Evolutionary conservation across 2,329 filamentous ascomycete genomes (phyloP).

Genomic region (Orbilia quercus): DNA sequence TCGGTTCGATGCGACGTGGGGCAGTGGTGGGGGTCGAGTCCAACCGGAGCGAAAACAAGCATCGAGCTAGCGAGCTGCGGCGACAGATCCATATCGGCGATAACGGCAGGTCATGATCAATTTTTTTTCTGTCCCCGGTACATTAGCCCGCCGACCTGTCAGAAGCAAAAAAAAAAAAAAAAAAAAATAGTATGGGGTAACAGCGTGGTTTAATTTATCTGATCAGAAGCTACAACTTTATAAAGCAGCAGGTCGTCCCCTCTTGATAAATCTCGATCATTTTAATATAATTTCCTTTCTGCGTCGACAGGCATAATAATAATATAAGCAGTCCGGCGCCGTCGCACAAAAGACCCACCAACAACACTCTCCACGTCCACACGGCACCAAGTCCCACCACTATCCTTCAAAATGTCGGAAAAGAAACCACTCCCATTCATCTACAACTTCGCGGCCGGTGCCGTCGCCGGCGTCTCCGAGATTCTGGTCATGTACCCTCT

Average conservation of each 20-base stretch:
- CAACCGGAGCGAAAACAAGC: conserved; percentile 22
- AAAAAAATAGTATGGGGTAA: conserved; percentile 5
- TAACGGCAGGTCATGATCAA: conserved; percentile 49
- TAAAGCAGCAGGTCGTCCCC: neutral
- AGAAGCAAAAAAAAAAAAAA: conserved; percentile 30
- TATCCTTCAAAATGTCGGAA: conserved; percentile 70
- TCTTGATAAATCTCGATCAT: too few species aligned
- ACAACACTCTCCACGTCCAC: conserved; percentile 30
- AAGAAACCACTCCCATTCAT: conserved; percentile 85
- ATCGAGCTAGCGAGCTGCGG: conserved; percentile 39
- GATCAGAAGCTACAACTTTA: conserved; percentile 5
- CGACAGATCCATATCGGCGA: conserved; percentile 49
- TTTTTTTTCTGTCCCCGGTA: conserved; percentile 20
- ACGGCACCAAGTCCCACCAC: conserved; percentile 10
- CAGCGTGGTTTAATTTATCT: conserved; percentile 9
- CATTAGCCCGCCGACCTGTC: conserved; percentile 41
- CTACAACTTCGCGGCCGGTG: conserved; percentile 96
- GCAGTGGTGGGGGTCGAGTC: conserved; percentile 6
- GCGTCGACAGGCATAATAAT: neutral
- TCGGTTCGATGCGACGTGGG: conserved; percentile 7
- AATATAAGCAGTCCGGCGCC: neutral
- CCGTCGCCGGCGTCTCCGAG: conserved; percentile 96
- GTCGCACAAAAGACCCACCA: conserved; percentile 14
- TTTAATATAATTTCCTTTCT: too few species aligned
- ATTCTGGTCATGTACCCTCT: conserved; percentile 82